Base-by-base conservation (phyloP, 2,329 filamentous ascomycete genomes). In the Colletotrichum sp. region DNA sequence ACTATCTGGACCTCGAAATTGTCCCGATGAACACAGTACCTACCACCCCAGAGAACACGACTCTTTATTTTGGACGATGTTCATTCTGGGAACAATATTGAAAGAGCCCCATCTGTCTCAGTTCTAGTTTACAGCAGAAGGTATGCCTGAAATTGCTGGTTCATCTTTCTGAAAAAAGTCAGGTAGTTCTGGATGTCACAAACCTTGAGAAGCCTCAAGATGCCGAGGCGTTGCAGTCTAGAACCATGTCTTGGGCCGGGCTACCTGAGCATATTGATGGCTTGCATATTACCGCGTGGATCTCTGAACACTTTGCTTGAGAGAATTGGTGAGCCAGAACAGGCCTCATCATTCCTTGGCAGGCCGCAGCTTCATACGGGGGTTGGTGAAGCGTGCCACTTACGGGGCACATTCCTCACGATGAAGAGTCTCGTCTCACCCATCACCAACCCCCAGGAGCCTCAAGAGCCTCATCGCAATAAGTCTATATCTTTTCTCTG, bases 321-420 rank as follows among this genome's bases (percentile, higher is more conserved):
- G 28, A 21, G 12, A n/a, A 24, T 36, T 13, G 18, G 5, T 21
- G 58, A 63, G 18, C 58, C 58, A 12, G 26, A 15, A 36, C 32
- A 32, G n/a, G n/a, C 13, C 28, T 34, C 28, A 12, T 30, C 38
- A 28, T 66, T 66, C 63, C 24, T 36, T 6, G 16, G 18, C n/a
- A 30, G 9, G 63, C 36, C 36, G 26, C 38, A 30, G 26, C 18
- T 66, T 66, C 32, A 10, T 21, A 60, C 24, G 70, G 69, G 18
- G 69, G 73, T 63, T 75, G 73, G 61, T 38, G 18, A 68, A 48
- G 52, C 24, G 36, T 60, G 38, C 72, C 69, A 32, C 34, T 63
- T 30, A 52, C 36, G n/a, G 28, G 32, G 18, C 15, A 43, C 73
- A 75, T 75, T 73, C 73, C 63, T 30, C 21, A 73, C 10, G 69